Conservation (phyloP, 2,329 filamentous ascomycete species). For the Hypoxylon rubiginosum region DNA sequence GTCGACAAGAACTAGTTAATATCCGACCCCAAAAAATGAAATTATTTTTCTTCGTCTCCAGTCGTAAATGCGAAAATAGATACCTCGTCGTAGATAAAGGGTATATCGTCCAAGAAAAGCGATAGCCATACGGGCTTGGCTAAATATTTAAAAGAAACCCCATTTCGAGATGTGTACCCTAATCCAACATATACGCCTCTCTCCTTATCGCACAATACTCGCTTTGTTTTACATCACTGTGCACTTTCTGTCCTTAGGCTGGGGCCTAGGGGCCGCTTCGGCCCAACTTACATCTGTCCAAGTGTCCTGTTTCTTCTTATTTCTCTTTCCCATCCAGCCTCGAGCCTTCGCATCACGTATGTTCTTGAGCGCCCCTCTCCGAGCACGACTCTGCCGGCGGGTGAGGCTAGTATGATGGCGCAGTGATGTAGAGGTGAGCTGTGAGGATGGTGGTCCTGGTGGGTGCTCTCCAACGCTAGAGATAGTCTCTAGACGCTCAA, state of each 20-base stretch:
- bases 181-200: background rate
- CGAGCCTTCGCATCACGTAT: conserved; percentile 71
- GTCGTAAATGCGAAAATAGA: background rate
- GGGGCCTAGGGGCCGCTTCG: conserved; percentile 47
- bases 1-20: background rate
- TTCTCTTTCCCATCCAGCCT: conserved; percentile 65
- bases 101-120: conserved; percentile 11
- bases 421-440: conserved; percentile 56
- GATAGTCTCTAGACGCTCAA: conserved; percentile 69
- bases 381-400: conserved; percentile 67
- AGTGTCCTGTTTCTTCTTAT: conserved; percentile 58
- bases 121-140: background rate
- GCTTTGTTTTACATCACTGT: conserved; percentile 62
- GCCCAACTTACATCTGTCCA: conserved; percentile 67
- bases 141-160: background rate
- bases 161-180: no score
- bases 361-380: conserved; percentile 72
- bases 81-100: conserved; percentile 2
- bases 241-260: conserved; percentile 62
- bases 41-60: background rate
- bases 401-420: conserved; percentile 60
- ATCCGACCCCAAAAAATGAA: conserved; percentile 3
- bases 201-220: background rate
- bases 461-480: conserved; percentile 54
- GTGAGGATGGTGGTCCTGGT: conserved; percentile 48